Conservation (phyloP, 805 yeast genomes). For the Candida golubevii region DNA sequence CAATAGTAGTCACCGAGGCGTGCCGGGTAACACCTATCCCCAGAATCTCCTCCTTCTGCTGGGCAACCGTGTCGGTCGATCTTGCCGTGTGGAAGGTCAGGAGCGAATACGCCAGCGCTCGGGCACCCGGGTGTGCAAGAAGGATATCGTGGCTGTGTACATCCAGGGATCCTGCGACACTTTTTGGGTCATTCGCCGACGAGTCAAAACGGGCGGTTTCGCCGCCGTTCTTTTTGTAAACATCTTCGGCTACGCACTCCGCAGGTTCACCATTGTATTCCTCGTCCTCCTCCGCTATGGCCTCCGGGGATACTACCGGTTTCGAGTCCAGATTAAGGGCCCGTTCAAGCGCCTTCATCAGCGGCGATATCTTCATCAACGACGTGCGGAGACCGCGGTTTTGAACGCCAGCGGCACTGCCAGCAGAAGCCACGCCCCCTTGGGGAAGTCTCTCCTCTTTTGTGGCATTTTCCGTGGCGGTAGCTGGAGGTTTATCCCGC, state of each 20-base stretch:
- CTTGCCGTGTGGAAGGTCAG: slow-evolving; percentile 30
- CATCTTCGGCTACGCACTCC: not conserved
- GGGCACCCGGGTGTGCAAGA: slow-evolving; percentile 1
- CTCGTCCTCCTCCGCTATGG: slow-evolving; percentile 16
- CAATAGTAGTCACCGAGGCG: slow-evolving; percentile 2
- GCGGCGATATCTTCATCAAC: slow-evolving; percentile 37
- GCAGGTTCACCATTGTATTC: not conserved
- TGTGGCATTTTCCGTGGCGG: not conserved
- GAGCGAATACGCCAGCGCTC: slow-evolving; percentile 14
- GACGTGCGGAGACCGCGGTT: slow-evolving; percentile 15
- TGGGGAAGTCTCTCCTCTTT: not conserved
- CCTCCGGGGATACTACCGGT: slow-evolving; percentile 4
- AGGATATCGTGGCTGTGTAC: not conserved
- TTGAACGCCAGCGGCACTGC: not conserved
- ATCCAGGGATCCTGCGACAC: not conserved
- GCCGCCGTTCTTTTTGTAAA: not conserved
- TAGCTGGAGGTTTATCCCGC: not conserved
- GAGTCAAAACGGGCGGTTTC: not conserved
- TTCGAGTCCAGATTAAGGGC: slow-evolving; percentile 22
- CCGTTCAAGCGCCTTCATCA: slow-evolving; percentile 38
- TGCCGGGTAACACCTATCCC: not conserved
- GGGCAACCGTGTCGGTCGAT: slow-evolving; percentile 15
- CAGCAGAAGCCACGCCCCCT: not conserved
- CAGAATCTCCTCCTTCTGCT: not conserved
- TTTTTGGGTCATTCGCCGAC: not conserved